Evolutionary conservation across 139 green algal genomes (phyloP), one percentile per base, ranked within the genome.

Genomic region (Deuterostichococcus epilithicus): DNA sequence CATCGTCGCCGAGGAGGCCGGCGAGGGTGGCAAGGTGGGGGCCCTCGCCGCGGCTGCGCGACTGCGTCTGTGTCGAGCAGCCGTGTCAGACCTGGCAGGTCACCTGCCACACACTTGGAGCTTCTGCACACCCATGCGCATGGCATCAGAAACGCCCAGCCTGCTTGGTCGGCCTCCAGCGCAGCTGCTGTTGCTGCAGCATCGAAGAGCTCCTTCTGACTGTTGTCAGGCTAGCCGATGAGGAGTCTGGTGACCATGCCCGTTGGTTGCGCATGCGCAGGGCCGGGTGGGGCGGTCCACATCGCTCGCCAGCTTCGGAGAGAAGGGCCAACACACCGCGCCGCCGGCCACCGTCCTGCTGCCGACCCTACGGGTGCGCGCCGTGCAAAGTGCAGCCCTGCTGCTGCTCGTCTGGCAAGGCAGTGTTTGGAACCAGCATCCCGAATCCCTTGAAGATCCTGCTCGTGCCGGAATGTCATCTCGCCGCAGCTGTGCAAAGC

Each of bases 1-100:
- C 23, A 92, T 95, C 35, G 92, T 95, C 23, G 86, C 92, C 72
- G 87, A 95, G 36, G 86, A 91, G 26, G 66, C 71, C 34, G 70
- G 58, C 22, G 79, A 74, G 37, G 34, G 70, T n/a, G 59, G 30
- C 39, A 78, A 70, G 58, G n/a, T 34, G 59, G 58, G 3, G 15
- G 47, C 8, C 3, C 58, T 33, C 73, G 68, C 72, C 39, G 10
- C 0, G 1, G n/a, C 8, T 25, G 35, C 23, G 5, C 22, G 3
- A 18, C 3, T 18, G 5, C 30, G 0, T 65, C 26, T 3, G 6
- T 25, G 60, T 3, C 5, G 34, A 23, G 1, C 3, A 1, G 23
- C 28, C 34, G 13, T 30, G n/a, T 45, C 36, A 15, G 1, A 0
- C 33, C 28, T 36, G 26, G 36, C n/a, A n/a, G n/a, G n/a, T n/a